Evolutionary conservation across 2,329 filamentous ascomycete genomes (phyloP), one percentile per base, ranked within the genome.

Genomic region (Tolypocladium pustulatum): DNA sequence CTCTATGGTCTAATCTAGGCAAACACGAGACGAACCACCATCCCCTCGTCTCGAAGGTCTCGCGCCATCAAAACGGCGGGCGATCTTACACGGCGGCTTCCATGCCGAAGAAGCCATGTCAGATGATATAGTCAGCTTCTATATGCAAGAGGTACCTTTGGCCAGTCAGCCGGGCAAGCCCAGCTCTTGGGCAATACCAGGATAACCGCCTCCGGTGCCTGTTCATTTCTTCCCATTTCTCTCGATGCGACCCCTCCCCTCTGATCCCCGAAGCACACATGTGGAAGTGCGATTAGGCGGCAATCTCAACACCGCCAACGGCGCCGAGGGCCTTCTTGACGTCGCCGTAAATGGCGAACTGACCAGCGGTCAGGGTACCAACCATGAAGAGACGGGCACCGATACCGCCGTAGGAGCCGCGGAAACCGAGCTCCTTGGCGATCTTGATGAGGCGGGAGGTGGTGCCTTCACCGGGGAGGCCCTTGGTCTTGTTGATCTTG

Each of bases 401-500:
- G 67, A 95, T 88, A 84, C 90, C 90, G 69, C 81, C 78, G 80
- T 87, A 95, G 59, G 84, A 88, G 67, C 90, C 90, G 67, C 81
- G 81, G 73, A 95, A 62, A 72, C 90, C 90, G 68, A 95, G 88
- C 78, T 95, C 90, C 78, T 87, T 88, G 67, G 78, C 89, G 71
- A 95, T 95, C 87, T 94, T 94, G 81, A 93, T 81, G 71, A 95
- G 78, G 76, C 90, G 87, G 75, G 80, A 82, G 72, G 83, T 83
- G 69, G 89, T 94, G 71, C 90, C 85, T 81, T 95, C 89, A 81
- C 90, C 90, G 65, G 90, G 90, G 61, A 85, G 80, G 78, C 89
- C 90, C 81, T 90, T 86, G 78, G 88, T 90, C 88, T 94, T 94
- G 88, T 95, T 95, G 83, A 95, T 94, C 85, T 93, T 94, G 79